Evolutionary conservation across 768 basidiomycete species (phyloP).

Genomic region (Russula abietina): DNA sequence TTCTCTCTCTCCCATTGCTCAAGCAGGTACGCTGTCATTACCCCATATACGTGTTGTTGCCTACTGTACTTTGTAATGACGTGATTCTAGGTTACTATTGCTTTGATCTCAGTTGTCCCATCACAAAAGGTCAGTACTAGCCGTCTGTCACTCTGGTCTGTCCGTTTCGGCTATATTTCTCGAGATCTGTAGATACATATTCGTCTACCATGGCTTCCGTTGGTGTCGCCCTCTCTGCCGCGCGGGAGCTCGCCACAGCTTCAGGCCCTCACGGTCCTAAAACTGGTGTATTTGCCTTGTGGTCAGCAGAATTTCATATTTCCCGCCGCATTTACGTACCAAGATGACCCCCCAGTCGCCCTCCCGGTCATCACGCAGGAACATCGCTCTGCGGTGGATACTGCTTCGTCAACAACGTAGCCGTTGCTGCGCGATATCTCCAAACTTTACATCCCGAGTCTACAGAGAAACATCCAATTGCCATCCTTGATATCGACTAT

Average conservation of each 20-base stretch:
- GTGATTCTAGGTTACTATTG: conserved; percentile 25
- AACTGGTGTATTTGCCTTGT: conserved; percentile 10
- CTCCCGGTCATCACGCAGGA: conserved; percentile 34
- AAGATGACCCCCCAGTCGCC: conserved; percentile 24
- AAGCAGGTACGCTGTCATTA: conserved; percentile 25
- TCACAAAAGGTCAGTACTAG: conserved; percentile 28
- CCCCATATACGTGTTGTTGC: neutral
- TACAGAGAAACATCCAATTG: conserved; percentile 9
- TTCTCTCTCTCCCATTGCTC: conserved; percentile 25
- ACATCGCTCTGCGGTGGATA: conserved; percentile 32
- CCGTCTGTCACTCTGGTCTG: neutral
- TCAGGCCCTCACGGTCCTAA: conserved; percentile 2
- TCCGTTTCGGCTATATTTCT: neutral
- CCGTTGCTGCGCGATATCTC: conserved; percentile 30
- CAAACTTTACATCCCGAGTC: conserved; percentile 14
- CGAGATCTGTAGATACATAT: conserved; percentile 27
- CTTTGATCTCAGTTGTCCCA: conserved; percentile 33
- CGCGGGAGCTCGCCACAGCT: conserved; percentile 16
- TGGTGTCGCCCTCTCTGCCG: conserved; percentile 29
- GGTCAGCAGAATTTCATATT: conserved; percentile 17
- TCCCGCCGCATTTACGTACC: neutral
- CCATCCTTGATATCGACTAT: conserved; percentile 36
- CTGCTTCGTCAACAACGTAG: conserved; percentile 33
- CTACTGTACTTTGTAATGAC: neutral
- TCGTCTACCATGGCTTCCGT: conserved; percentile 30